Percentiles rank a stretch among this genome's conserved stretches.
These are phyloP conservation scores for Geosiphon pyriformis DNA, from an alignment of 192 early-diverging fungal species.

Conservation along the genomic window DNA sequence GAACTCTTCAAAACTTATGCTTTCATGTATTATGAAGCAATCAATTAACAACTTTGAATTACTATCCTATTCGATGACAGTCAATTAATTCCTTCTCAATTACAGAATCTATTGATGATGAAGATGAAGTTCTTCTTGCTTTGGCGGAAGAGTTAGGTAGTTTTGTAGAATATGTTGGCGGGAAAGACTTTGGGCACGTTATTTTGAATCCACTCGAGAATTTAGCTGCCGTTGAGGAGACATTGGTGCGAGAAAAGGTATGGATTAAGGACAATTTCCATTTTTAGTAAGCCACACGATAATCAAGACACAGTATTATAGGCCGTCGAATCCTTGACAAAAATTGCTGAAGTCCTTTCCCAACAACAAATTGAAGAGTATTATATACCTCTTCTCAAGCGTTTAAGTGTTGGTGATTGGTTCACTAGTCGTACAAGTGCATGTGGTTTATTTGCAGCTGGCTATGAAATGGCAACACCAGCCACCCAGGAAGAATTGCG, in stretches of 20 bases:
- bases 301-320: too few species aligned
- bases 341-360: slow-evolving; percentile 69
- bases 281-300: too few species aligned
- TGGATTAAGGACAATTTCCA: too few species aligned
- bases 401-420: slow-evolving; percentile 93
- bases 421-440: slow-evolving; percentile 95
- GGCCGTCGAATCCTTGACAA: slow-evolving; percentile 93
- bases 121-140: slow-evolving; percentile 93
- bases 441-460: slow-evolving; percentile 86
- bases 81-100: background rate
- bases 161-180: slow-evolving; percentile 91
- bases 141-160: slow-evolving; percentile 91
- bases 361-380: slow-evolving; percentile 81
- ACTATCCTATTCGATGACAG: background rate
- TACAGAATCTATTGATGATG: slow-evolving; percentile 97
- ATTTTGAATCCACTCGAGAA: slow-evolving; percentile 92
- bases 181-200: slow-evolving; percentile 77
- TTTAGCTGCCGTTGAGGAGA: slow-evolving; percentile 95
- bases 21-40: too few species aligned
- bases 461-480: slow-evolving; percentile 66
- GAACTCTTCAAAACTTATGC: too few species aligned
- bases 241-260: slow-evolving; percentile 96
- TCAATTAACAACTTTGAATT: background rate
- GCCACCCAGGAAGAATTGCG: slow-evolving; percentile 82
- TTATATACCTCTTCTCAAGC: slow-evolving; percentile 87